Base-by-base conservation (phyloP, 2,329 filamentous ascomycete species). In the Colletotrichum orbiculare region DNA sequence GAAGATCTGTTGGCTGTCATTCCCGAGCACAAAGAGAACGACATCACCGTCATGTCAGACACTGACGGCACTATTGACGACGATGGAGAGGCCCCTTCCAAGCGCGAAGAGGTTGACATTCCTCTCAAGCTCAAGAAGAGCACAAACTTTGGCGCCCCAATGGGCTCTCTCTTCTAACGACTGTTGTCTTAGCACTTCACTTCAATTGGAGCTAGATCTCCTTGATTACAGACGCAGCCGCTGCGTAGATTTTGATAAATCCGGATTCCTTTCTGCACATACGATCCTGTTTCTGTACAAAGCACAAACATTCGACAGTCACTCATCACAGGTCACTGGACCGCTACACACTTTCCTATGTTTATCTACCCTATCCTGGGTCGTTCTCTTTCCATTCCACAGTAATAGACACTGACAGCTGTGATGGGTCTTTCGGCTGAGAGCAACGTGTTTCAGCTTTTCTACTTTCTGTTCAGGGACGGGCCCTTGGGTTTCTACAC, bases 71-170 rank as follows among this genome's bases (percentile, higher is more conserved):
- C 64, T 8, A 59, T 70, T 38, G 67, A 66, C 8, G 69, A 70
- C 34, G 67, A 65, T 42, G 75, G 75, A 33, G 69, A 70, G 15
- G 68, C 62, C 33, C 66, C 64, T 25, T 68, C 67, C 38, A 74
- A 76, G 38, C 71, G 69, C 4, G 70, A 77, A 13, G 77, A 80
- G 47, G 66, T 70, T n/a, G 81, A 84, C 33, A 76, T 84, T 35
- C 80, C 82, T 2, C 74, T 85, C 37, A 82, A 79, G 69, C 72
- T 85, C 45, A 82, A 75, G 69, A 76, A 71, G 34, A 82, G 78
- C 15, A 79, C 74, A 66, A 68, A 68, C 41, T 85, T 68, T 33
- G 67, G 67, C n/a, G 67, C 67, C 13, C 67, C 67, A 4, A 25
- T 68, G 41, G 67, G 67, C 54, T 54, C 54, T 38, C 61, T 67